Percentiles rank a stretch among this genome's conserved stretches.
Evolutionary conservation across 495 filamentous ascomycete genomes (phyloP).

Genomic region (Neurospora pannonica): DNA sequence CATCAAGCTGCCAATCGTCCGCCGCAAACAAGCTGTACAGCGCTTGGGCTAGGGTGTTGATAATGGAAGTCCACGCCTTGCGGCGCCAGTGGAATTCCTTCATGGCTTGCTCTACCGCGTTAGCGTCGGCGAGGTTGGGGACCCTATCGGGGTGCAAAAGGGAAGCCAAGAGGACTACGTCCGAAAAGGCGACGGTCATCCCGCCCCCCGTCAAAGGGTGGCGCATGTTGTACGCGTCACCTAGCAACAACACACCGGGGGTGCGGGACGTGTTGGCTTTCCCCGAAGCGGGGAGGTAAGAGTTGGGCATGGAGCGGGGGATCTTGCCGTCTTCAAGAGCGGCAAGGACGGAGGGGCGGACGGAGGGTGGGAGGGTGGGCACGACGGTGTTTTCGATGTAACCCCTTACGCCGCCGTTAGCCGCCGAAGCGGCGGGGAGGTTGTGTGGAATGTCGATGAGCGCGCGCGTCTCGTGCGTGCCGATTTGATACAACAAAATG

Average conservation of each 20-base stretch:
- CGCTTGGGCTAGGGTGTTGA: constrained; percentile 93
- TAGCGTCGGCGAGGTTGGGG: constrained; percentile 62
- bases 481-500: constrained; percentile 94
- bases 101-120: too few species aligned
- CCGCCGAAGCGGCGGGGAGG: constrained; percentile 56
- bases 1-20: constrained; percentile 62
- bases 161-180: constrained; percentile 65
- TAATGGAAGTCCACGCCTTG: constrained; percentile 71
- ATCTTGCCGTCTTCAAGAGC: constrained; percentile 69
- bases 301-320: constrained; percentile 82
- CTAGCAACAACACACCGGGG: constrained; percentile 70
- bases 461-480: constrained; percentile 83
- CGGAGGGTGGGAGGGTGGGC: constrained; percentile 60
- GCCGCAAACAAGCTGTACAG: constrained; percentile 88
- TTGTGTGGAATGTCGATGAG: constrained; percentile 85
- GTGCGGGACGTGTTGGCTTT: constrained; percentile 49
- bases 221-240: constrained; percentile 94
- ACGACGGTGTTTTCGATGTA: constrained; percentile 71
- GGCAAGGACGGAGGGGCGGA: constrained; percentile 62
- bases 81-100: constrained; percentile 74
- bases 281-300: constrained; percentile 60
- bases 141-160: constrained; percentile 58
- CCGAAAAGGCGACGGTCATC: constrained; percentile 92
- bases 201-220: constrained; percentile 90
- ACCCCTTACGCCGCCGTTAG: constrained; percentile 70